Evolutionary conservation across 306 rosid genomes (phyloP).

Genomic region (Carpinus fangiana): DNA sequence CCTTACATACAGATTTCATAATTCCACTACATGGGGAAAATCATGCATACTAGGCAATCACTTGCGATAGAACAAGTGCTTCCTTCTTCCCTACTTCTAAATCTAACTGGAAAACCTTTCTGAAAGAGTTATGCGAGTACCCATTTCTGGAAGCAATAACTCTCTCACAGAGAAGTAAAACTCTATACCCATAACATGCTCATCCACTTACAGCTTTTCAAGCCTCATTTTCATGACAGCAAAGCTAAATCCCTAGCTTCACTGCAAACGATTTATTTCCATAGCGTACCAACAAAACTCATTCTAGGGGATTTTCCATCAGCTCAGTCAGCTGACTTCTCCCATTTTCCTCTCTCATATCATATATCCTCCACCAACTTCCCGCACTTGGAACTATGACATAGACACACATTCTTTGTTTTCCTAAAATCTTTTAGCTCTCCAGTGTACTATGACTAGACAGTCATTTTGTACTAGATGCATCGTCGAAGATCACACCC

Average conservation of each 20-base stretch:
- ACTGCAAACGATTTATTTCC: not conserved
- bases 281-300: not conserved
- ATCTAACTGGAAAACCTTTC: not conserved
- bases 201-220: not conserved
- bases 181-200: not conserved
- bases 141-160: not conserved
- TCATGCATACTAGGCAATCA: not conserved
- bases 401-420: not conserved
- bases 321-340: not conserved
- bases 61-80: not conserved
- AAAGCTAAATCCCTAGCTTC: not conserved
- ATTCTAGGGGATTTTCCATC: not conserved
- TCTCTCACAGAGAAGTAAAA: not conserved
- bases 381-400: not conserved
- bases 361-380: not conserved
- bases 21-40: not conserved
- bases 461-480: not conserved
- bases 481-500: not conserved
- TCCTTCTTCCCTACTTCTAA: not conserved
- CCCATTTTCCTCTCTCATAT: not conserved
- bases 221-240: not conserved
- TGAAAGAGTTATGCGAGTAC: not conserved
- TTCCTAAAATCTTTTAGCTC: not conserved
- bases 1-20: not conserved
- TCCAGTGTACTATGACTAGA: not conserved